These are phyloP conservation scores for Corymbia calophylla DNA, from an alignment of 441 rosid species.

Conservation along the genomic window DNA sequence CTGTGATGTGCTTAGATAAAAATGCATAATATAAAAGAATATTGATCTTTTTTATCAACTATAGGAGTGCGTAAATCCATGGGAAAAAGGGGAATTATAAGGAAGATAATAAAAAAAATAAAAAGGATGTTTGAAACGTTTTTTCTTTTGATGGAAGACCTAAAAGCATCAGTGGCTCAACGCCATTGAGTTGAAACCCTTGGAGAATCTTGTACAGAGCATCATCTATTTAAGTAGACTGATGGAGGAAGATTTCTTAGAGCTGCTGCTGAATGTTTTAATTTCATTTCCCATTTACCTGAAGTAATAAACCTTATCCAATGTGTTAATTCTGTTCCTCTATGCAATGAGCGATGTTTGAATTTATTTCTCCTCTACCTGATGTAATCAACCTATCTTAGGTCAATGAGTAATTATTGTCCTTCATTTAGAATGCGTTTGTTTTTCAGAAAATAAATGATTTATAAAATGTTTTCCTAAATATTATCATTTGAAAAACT, in stretches of 20 bases:
- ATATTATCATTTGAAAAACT: too few species aligned
- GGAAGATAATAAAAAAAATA: not conserved
- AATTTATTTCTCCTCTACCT: not conserved
- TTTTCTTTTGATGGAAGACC: not conserved
- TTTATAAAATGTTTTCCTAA: too few species aligned
- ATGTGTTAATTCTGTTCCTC: not conserved
- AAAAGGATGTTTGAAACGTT: not conserved
- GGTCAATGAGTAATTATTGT: not conserved
- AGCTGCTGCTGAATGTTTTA: not conserved
- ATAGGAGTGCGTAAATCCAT: not conserved
- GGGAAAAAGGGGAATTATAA: not conserved
- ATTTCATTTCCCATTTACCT: not conserved
- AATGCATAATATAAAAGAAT: not conserved
- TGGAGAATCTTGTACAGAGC: conserved; percentile 8
- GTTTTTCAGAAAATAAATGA: too few species aligned
- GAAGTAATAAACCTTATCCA: not conserved
- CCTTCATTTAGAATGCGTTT: not conserved
- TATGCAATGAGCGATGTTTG: not conserved
- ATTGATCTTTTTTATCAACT: not conserved
- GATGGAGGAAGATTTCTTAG: not conserved
- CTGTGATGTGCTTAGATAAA: not conserved
- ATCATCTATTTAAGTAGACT: not conserved
- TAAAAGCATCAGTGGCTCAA: conserved; percentile 27
- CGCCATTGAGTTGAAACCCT: conserved; percentile 35
- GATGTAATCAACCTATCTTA: not conserved